phyloP scores from a whole-genome alignment of 2,329 filamentous ascomycete genomes.

The Periconia sp. region DNA sequence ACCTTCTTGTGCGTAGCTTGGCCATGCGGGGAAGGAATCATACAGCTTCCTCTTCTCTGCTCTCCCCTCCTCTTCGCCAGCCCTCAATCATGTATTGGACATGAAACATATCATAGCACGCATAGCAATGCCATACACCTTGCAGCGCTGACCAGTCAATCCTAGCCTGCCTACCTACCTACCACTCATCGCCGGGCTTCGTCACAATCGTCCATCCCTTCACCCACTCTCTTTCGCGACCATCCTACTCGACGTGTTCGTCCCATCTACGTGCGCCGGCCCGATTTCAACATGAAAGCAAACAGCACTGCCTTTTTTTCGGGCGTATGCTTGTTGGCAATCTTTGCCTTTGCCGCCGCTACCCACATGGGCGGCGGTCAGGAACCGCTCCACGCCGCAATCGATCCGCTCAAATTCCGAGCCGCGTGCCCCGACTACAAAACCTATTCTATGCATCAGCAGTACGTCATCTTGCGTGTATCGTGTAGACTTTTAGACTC shows the following conservation, averaged over 20 bases:
- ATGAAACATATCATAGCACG: neutral
- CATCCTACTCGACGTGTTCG: too few species aligned
- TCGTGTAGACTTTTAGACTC: neutral
- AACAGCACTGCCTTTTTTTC: constrained; percentile 10
- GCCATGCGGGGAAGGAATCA: too few species aligned
- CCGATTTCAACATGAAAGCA: constrained; percentile 18
- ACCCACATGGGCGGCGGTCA: constrained; percentile 22
- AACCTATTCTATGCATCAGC: constrained; percentile 59
- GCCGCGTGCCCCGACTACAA: constrained; percentile 68
- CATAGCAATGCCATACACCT: constrained; percentile 12
- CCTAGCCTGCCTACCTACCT: neutral
- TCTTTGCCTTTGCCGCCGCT: constrained; percentile 3
- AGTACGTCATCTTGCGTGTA: constrained; percentile 53
- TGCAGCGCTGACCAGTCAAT: constrained; percentile 19
- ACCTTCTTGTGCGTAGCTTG: too few species aligned
- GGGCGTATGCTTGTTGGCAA: constrained; percentile 9
- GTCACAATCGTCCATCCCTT: neutral
- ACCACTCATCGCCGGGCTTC: too few species aligned
- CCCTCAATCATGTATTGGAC: too few species aligned
- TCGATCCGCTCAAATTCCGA: constrained; percentile 39
- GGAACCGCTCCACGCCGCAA: constrained; percentile 29
- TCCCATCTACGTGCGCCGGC: neutral
- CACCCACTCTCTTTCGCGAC: neutral
- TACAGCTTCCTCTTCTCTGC: too few species aligned
- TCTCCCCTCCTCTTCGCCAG: too few species aligned